phyloP scores from a whole-genome alignment of 2,329 filamentous ascomycete species.

The Claviceps purpurea region DNA sequence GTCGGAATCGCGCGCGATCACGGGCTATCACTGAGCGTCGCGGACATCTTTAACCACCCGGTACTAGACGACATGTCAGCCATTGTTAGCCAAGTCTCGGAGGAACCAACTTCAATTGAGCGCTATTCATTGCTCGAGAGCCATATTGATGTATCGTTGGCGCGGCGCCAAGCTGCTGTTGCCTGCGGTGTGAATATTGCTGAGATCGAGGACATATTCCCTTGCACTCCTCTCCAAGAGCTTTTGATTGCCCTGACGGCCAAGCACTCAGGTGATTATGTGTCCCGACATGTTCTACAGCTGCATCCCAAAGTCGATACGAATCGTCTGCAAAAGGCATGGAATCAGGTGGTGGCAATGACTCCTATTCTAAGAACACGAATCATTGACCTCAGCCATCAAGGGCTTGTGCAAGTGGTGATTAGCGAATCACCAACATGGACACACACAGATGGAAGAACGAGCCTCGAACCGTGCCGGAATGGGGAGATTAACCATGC shows the following conservation, averaged over 20 bases:
- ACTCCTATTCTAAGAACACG: conserved; percentile 8
- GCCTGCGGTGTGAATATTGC: conserved; percentile 1
- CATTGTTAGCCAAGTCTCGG: neutral
- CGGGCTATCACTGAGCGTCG: conserved; percentile 25
- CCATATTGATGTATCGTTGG: neutral
- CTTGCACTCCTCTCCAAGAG: conserved; percentile 32
- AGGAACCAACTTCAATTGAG: neutral
- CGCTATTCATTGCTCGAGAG: neutral
- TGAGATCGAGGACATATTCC: conserved; percentile 21
- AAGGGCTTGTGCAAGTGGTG: conserved; percentile 10
- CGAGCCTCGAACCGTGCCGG: neutral
- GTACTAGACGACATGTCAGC: conserved; percentile 1
- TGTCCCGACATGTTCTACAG: conserved; percentile 7
- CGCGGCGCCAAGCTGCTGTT: neutral
- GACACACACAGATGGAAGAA: neutral
- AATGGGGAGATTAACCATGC: neutral
- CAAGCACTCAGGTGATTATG: conserved; percentile 8
- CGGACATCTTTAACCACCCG: conserved; percentile 24
- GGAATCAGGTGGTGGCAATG: conserved; percentile 8
- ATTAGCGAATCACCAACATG: conserved; percentile 3
- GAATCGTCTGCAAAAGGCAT: conserved; percentile 5
- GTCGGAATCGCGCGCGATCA: conserved; percentile 18
- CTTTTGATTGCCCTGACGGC: conserved; percentile 19
- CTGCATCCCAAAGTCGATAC: conserved; percentile 6
- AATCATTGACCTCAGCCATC: conserved; percentile 6